Evolutionary conservation across 2,329 filamentous ascomycete genomes (phyloP).

Genomic region (Sordariomycetes sp.): DNA sequence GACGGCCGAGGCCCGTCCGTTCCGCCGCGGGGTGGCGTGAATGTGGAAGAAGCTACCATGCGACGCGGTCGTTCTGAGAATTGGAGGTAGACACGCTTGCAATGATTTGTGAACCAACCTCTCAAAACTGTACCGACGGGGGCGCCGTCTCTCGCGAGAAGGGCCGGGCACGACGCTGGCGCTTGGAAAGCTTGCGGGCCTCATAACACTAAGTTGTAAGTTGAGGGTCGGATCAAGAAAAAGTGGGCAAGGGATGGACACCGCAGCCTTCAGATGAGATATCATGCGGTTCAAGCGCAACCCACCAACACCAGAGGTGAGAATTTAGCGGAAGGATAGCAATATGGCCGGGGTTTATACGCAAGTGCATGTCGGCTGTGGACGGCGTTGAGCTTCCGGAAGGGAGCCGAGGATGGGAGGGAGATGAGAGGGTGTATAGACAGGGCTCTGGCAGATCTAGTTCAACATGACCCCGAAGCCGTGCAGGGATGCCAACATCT

Average conservation of each 20-base stretch:
- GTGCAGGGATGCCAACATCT: neutral
- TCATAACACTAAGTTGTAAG: neutral
- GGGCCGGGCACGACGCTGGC: neutral
- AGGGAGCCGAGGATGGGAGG: neutral
- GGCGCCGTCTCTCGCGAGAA: neutral
- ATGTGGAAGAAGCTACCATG: no score
- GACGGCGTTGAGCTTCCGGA: neutral
- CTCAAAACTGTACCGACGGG: neutral
- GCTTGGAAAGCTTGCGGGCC: neutral
- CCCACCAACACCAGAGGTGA: neutral
- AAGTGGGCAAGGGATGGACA: neutral
- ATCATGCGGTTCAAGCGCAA: neutral
- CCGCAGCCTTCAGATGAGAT: neutral
- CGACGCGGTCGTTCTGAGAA: neutral
- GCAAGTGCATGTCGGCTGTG: neutral
- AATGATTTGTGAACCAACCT: neutral
- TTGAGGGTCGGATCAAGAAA: neutral
- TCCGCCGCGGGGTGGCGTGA: no score
- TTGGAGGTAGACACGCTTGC: neutral
- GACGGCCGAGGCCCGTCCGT: no score
- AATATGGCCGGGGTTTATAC: neutral
- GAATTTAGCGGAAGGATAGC: neutral
- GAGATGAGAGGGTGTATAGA: neutral
- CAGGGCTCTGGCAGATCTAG: neutral
- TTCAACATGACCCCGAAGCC: neutral